A percentile compares a stretch with the other conserved stretches of the same genome.
phyloP scores from a whole-genome alignment of 2,329 filamentous ascomycete genomes.

The Zasmidium citrigriseum region DNA sequence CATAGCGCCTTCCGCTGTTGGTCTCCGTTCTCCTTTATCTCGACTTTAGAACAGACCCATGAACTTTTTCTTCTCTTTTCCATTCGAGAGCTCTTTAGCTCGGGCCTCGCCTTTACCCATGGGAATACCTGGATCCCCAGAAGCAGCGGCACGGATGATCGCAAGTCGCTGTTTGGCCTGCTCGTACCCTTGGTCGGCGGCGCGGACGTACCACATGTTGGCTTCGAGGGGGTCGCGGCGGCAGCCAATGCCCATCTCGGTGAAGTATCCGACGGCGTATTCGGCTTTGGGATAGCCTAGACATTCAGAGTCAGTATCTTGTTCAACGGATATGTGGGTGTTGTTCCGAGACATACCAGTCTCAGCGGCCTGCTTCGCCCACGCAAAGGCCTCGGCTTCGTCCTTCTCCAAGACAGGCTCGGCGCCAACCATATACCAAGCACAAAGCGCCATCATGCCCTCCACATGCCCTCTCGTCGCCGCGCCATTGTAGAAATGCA shows the following conservation, averaged over 20 bases:
- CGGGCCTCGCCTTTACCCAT: slow-evolving; percentile 37
- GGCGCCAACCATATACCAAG: slow-evolving; percentile 97
- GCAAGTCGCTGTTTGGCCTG: slow-evolving; percentile 83
- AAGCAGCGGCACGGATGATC: slow-evolving; percentile 81
- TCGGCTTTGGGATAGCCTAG: slow-evolving; percentile 70
- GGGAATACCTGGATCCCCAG: slow-evolving; percentile 50
- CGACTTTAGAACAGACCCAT: slow-evolving; percentile 33
- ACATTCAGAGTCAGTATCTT: slow-evolving; percentile 15
- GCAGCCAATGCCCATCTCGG: slow-evolving; percentile 97
- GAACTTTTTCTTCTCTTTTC: slow-evolving; percentile 31
- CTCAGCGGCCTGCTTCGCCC: slow-evolving; percentile 85
- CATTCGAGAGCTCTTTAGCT: slow-evolving; percentile 31
- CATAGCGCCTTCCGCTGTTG: too few species aligned
- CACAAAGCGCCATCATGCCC: slow-evolving; percentile 97
- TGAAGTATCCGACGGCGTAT: slow-evolving; percentile 95
- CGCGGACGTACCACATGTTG: slow-evolving; percentile 97
- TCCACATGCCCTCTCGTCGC: slow-evolving; percentile 79
- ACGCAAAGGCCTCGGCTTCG: slow-evolving; percentile 94
- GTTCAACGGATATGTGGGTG: neutral
- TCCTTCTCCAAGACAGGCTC: slow-evolving; percentile 91
- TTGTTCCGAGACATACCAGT: slow-evolving; percentile 63
- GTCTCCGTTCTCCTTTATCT: too few species aligned
- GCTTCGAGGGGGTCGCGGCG: slow-evolving; percentile 92
- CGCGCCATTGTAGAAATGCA: slow-evolving; percentile 95
- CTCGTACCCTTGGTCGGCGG: slow-evolving; percentile 88